Evolutionary conservation across 208 protist species (phyloP).

Genomic region (Leishmania braziliensis): DNA sequence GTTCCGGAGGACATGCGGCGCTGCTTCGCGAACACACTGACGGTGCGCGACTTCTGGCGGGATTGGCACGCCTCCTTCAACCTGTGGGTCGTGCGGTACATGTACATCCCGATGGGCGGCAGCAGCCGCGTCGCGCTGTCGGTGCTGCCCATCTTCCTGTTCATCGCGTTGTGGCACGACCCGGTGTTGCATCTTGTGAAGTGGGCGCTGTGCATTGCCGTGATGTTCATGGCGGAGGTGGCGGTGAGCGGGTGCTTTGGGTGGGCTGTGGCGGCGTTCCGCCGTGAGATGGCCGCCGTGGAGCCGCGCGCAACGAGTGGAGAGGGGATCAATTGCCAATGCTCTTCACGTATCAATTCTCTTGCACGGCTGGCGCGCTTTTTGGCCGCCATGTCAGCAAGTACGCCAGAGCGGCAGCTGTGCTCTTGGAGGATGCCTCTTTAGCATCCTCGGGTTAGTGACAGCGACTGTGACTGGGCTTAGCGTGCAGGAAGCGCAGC

Average conservation of each 20-base stretch:
- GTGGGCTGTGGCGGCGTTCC: constrained; percentile 17
- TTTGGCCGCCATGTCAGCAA: no score
- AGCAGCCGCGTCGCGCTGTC: constrained; percentile 44
- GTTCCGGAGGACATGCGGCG: no score
- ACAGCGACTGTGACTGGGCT: no score
- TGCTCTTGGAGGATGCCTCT: no score
- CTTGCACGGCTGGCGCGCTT: no score
- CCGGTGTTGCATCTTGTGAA: constrained; percentile 67
- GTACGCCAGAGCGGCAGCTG: no score
- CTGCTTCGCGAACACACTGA: no score
- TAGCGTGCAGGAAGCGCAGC: no score
- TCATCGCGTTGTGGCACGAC: constrained; percentile 95
- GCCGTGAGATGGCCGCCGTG: constrained; percentile 23
- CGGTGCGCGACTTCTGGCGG: constrained; percentile 78
- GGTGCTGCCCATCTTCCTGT: constrained; percentile 92
- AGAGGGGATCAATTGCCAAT: no score
- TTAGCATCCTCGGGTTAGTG: no score
- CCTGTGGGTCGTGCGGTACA: constrained; percentile 93
- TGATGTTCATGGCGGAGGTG: constrained; percentile 64
- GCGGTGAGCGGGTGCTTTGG: constrained; percentile 32
- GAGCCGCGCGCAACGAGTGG: neutral
- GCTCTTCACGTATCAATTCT: no score
- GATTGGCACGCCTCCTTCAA: constrained; percentile 95
- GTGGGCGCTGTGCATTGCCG: constrained; percentile 65
- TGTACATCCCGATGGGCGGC: constrained; percentile 94